These are phyloP conservation scores for Leptographium procerum DNA, from an alignment of 2,329 filamentous ascomycete species.

Conservation along the genomic window DNA sequence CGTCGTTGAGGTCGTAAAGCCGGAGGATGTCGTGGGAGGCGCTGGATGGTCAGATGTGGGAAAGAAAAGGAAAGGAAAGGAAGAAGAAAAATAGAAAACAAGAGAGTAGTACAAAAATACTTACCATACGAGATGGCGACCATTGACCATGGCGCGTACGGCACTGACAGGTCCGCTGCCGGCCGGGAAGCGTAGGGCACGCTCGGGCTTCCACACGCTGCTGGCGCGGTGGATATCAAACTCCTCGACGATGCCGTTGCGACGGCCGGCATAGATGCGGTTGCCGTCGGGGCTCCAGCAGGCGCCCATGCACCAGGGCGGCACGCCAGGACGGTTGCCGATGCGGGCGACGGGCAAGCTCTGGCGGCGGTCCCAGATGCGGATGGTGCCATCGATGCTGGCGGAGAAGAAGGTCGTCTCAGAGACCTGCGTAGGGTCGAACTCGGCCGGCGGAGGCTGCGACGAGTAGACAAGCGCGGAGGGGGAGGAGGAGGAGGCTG, in stretches of 20 bases:
- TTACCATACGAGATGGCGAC: constrained; percentile 71
- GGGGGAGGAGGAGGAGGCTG: background rate
- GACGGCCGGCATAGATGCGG: constrained; percentile 80
- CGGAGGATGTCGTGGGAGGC: constrained; percentile 89
- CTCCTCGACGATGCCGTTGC: constrained; percentile 91
- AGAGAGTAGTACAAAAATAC: constrained; percentile 4
- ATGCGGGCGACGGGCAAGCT: constrained; percentile 71
- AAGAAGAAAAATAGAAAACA: background rate
- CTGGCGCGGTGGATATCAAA: constrained; percentile 70
- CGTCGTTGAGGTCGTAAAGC: constrained; percentile 74
- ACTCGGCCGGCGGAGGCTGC: constrained; percentile 25
- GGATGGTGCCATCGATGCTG: constrained; percentile 73
- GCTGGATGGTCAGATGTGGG: constrained; percentile 39
- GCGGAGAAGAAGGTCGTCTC: constrained; percentile 80
- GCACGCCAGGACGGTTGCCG: constrained; percentile 58
- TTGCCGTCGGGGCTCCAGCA: constrained; percentile 97
- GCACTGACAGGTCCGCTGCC: constrained; percentile 86
- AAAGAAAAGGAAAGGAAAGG: background rate
- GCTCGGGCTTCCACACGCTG: constrained; percentile 58
- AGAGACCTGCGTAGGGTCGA: constrained; percentile 48
- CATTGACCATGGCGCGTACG: constrained; percentile 83
- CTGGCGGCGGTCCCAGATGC: constrained; percentile 85
- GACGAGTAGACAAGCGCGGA: constrained; percentile 23
- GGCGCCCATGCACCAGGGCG: constrained; percentile 95
- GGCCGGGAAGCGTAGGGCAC: constrained; percentile 75